Evolutionary conservation across 2,329 filamentous ascomycete genomes (phyloP).

Genomic region (Ustulina deusta): DNA sequence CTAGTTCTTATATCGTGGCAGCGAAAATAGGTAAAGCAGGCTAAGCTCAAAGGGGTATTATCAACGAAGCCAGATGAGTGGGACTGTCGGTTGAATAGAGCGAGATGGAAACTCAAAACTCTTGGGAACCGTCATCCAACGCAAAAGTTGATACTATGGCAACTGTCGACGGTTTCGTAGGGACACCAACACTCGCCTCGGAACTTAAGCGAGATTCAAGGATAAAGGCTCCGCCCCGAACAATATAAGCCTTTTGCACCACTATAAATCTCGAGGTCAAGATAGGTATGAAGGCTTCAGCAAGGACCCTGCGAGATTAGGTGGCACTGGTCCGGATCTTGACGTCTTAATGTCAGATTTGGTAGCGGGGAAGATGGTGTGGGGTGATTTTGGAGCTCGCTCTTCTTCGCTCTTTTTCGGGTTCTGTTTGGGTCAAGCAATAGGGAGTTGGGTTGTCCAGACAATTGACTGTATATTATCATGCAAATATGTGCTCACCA

Average conservation of each 20-base stretch:
- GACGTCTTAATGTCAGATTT: conserved; percentile 34
- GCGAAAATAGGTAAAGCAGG: neutral
- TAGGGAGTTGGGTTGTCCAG: neutral
- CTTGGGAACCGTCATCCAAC: conserved; percentile 7
- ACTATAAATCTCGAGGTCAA: conserved; percentile 1
- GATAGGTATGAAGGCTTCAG: neutral
- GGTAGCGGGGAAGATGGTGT: conserved; percentile 4
- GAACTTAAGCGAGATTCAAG: neutral
- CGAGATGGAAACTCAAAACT: neutral
- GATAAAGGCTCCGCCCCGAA: neutral
- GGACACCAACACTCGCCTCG: neutral
- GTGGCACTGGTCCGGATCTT: neutral
- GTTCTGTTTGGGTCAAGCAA: neutral
- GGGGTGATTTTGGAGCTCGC: neutral
- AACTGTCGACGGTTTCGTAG: neutral
- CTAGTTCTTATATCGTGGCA: neutral
- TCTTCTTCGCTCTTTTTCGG: neutral
- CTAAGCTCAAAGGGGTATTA: conserved; percentile 11
- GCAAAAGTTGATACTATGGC: conserved; percentile 9
- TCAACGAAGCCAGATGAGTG: neutral
- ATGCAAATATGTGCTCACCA: neutral
- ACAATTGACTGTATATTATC: neutral
- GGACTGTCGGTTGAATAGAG: neutral
- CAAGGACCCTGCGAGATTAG: neutral
- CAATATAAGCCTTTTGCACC: conserved; percentile 1